phyloP scores from a whole-genome alignment of 495 filamentous ascomycete species.

The Talaromyces nanjingensis region DNA sequence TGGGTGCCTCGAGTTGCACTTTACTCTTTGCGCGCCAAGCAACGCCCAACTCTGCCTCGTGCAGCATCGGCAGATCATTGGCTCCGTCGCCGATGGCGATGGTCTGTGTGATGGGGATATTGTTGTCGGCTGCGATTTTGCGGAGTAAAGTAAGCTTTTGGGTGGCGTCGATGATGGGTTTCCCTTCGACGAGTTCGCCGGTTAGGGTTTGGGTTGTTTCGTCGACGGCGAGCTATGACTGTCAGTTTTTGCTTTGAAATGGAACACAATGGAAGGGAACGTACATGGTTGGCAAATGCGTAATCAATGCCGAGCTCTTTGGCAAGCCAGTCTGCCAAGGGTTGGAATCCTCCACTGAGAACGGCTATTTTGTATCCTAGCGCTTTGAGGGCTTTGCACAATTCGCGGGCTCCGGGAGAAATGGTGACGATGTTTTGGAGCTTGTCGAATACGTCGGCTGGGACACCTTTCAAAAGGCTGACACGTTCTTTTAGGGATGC shows the following conservation, averaged over 20 bases:
- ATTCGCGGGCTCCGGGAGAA: conserved; percentile 69
- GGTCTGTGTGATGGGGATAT: conserved; percentile 65
- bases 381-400: conserved; percentile 63
- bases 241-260: not conserved
- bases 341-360: conserved; percentile 84
- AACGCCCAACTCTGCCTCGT: conserved; percentile 77
- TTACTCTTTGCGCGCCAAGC: conserved; percentile 91
- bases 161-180: conserved; percentile 74
- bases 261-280: no score
- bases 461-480: conserved; percentile 70
- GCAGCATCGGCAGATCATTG: conserved; percentile 92
- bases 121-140: conserved; percentile 67
- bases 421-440: conserved; percentile 66
- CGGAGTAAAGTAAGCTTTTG: conserved; percentile 71
- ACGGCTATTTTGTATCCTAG: conserved; percentile 83
- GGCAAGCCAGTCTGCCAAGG: conserved; percentile 80
- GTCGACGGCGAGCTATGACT: conserved; percentile 55
- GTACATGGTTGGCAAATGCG: conserved; percentile 74
- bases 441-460: conserved; percentile 71
- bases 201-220: conserved; percentile 61
- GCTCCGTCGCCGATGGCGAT: conserved; percentile 89
- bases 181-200: conserved; percentile 60
- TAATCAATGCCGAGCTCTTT: conserved; percentile 75
- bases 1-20: conserved; percentile 80
- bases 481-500: conserved; percentile 72